phyloP scores from a whole-genome alignment of 2,329 filamentous ascomycete genomes.

The Diplodia scrobiculata region DNA sequence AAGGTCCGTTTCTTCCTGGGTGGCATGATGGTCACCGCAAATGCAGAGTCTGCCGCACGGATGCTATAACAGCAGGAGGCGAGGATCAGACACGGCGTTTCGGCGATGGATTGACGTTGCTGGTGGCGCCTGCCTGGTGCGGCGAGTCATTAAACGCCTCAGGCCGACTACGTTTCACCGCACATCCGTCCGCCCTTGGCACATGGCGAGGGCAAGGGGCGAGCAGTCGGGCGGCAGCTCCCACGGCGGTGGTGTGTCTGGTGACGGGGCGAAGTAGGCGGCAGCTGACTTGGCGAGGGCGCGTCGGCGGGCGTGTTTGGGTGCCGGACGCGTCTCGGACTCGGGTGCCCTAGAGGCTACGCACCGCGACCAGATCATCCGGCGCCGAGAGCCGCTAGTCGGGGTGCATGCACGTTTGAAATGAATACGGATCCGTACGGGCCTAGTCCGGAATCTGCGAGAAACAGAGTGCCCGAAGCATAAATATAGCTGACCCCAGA shows the following conservation, averaged over 20 bases:
- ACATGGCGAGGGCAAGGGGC: neutral
- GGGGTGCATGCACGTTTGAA: slow-evolving; percentile 12
- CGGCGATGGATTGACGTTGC: slow-evolving; percentile 13
- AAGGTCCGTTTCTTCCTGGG: slow-evolving; percentile 24
- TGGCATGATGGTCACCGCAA: slow-evolving; percentile 23
- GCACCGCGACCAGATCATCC: slow-evolving; percentile 4
- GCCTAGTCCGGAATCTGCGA: slow-evolving; percentile 23
- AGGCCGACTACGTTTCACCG: slow-evolving; percentile 22
- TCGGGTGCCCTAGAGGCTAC: neutral
- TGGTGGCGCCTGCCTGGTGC: slow-evolving; percentile 19
- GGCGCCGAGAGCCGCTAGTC: slow-evolving; percentile 20
- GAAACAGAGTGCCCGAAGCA: slow-evolving; percentile 23
- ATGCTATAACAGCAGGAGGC: slow-evolving; percentile 12
- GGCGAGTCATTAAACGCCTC: slow-evolving; percentile 25
- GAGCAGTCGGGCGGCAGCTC: neutral
- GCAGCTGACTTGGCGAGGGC: slow-evolving; percentile 19
- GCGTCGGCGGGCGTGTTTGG: slow-evolving; percentile 5
- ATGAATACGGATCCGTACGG: slow-evolving; percentile 12
- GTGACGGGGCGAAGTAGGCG: neutral
- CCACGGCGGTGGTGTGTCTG: neutral
- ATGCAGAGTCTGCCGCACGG: slow-evolving; percentile 13
- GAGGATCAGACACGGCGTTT: slow-evolving; percentile 11
- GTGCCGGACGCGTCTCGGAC: slow-evolving; percentile 7
- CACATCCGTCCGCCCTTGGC: slow-evolving; percentile 12
- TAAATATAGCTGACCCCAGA: slow-evolving; percentile 32